These are phyloP conservation scores for Wallacemonas sp. DNA, from an alignment of 208 protist genomes.

Conservation along the genomic window DNA sequence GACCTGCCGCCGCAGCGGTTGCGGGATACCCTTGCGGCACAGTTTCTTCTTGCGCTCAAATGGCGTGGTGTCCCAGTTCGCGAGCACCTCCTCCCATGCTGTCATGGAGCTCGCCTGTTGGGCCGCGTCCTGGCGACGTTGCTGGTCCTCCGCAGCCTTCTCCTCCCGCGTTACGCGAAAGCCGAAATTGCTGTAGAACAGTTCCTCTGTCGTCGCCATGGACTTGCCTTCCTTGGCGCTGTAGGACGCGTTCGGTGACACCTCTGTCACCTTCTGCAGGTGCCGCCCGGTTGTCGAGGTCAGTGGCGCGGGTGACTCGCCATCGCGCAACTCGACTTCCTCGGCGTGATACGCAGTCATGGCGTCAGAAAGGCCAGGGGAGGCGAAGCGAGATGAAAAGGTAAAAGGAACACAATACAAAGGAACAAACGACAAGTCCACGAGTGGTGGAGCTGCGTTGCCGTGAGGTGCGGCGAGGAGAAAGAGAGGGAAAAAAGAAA, in stretches of 20 bases:
- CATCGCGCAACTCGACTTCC: constrained; percentile 36
- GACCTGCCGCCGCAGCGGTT: constrained; percentile 41
- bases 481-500: too few species aligned
- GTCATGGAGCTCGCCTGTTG: constrained; percentile 13
- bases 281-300: constrained; percentile 43
- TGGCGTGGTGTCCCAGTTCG: constrained; percentile 32
- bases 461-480: too few species aligned
- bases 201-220: background rate
- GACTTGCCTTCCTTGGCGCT: background rate
- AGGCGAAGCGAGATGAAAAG: background rate
- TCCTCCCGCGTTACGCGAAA: constrained; percentile 68
- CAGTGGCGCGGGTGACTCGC: constrained; percentile 19
- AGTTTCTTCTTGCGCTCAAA: constrained; percentile 44
- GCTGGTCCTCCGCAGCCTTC: constrained; percentile 63
- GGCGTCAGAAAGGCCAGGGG: constrained; percentile 4
- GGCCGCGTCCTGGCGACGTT: constrained; percentile 18
- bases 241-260: constrained; percentile 5
- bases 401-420: background rate
- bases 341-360: constrained; percentile 32
- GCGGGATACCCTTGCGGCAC: constrained; percentile 78
- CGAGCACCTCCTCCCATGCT: constrained; percentile 34
- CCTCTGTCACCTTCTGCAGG: constrained; percentile 8
- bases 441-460: too few species aligned
- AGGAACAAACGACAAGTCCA: too few species aligned
- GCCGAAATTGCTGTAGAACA: constrained; percentile 44